Conservation (phyloP, 768 basidiomycete genomes). For the Serendipita indica region DNA sequence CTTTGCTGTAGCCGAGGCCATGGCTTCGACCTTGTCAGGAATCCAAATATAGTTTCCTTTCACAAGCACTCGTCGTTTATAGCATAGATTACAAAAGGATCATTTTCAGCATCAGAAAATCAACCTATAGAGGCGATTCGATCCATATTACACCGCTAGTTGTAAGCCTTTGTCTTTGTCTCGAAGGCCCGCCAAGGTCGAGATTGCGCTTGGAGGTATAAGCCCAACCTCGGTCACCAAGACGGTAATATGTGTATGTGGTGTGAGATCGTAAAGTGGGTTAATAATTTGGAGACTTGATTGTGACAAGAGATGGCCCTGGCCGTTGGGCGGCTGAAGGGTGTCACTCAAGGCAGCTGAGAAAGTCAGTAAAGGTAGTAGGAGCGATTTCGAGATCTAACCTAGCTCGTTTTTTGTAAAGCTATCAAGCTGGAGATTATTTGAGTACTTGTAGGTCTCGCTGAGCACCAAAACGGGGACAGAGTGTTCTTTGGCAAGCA, state of each 20-base stretch:
- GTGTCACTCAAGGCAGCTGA: conserved; percentile 22
- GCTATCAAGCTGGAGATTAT: conserved; percentile 80
- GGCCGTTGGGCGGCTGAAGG: conserved; percentile 22
- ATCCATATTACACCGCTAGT: conserved; percentile 16
- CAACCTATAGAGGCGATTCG: conserved; percentile 88
- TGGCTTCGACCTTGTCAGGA: neutral
- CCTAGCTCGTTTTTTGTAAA: conserved; percentile 96
- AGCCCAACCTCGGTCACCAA: conserved; percentile 95
- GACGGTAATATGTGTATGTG: conserved; percentile 81
- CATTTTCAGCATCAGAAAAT: conserved; percentile 81
- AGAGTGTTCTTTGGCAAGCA: conserved; percentile 81
- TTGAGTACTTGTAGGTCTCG: conserved; percentile 97
- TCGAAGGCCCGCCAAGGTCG: neutral
- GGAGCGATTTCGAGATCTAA: conserved; percentile 24
- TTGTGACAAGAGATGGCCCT: conserved; percentile 18
- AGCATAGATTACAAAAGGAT: neutral
- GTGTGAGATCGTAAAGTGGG: conserved; percentile 88
- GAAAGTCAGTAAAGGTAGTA: conserved; percentile 10
- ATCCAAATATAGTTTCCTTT: neutral
- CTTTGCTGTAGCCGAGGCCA: neutral
- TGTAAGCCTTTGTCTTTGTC: conserved; percentile 8
- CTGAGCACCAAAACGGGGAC: conserved; percentile 95
- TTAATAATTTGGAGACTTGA: conserved; percentile 63
- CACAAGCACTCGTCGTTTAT: neutral
- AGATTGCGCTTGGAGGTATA: conserved; percentile 49